phyloP scores from a whole-genome alignment of 371 early-diverging fungal genomes.

The Dichotomocladium elegans region DNA sequence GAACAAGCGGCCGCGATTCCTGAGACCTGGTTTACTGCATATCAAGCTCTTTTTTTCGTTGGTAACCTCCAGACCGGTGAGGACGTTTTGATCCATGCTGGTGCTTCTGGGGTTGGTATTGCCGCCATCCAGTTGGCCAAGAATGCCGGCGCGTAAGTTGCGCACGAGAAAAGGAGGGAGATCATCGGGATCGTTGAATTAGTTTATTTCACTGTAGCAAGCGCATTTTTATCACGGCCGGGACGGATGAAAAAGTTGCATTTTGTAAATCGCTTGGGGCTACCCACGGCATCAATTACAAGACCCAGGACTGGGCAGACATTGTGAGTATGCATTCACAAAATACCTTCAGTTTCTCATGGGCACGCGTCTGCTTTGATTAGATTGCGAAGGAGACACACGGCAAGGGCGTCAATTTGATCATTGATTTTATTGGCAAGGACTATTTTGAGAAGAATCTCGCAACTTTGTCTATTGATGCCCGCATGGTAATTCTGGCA shows the following conservation, averaged over 20 bases:
- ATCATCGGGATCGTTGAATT: too few species aligned
- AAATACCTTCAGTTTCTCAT: too few species aligned
- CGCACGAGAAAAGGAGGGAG: background rate
- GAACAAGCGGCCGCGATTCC: conserved; percentile 73
- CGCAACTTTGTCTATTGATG: conserved; percentile 62
- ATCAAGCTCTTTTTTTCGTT: conserved; percentile 68
- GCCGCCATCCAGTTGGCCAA: conserved; percentile 78
- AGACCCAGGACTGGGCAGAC: conserved; percentile 55
- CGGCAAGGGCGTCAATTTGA: conserved; percentile 62
- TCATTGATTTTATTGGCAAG: conserved; percentile 73
- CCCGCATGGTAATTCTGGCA: conserved; percentile 70
- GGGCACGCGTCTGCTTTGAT: conserved; percentile 2
- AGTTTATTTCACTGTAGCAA: conserved; percentile 20
- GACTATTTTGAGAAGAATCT: conserved; percentile 66
- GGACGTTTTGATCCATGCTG: conserved; percentile 76
- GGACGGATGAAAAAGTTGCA: conserved; percentile 61
- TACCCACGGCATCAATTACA: conserved; percentile 74
- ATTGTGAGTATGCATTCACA: conserved; percentile 26
- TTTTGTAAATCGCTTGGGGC: conserved; percentile 70
- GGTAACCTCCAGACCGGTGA: conserved; percentile 57
- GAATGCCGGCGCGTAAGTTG: conserved; percentile 57
- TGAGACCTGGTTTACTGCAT: conserved; percentile 79
- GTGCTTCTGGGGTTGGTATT: conserved; percentile 74
- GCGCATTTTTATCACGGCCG: conserved; percentile 67
- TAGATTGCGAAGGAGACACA: conserved; percentile 53